These are phyloP conservation scores for Boletus rubroflammeus DNA, from an alignment of 768 basidiomycete genomes.

Conservation along the genomic window DNA sequence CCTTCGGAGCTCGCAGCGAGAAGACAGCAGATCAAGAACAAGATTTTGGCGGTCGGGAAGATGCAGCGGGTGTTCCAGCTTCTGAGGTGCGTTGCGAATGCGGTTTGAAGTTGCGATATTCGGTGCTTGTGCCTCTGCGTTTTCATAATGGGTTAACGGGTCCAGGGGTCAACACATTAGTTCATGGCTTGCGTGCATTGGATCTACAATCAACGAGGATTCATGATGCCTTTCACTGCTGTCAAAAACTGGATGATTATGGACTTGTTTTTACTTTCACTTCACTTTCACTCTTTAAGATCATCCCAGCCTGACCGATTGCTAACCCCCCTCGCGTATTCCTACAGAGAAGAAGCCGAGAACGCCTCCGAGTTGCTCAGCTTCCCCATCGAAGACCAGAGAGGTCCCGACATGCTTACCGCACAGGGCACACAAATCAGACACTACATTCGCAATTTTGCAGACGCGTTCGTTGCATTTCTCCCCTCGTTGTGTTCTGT, in stretches of 20 bases:
- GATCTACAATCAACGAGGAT: background rate
- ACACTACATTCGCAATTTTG: constrained; percentile 65
- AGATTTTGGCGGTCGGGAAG: constrained; percentile 88
- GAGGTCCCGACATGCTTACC: constrained; percentile 53
- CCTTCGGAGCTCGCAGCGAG: constrained; percentile 48
- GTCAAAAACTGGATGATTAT: background rate
- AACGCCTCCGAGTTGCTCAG: constrained; percentile 63
- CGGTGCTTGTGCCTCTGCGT: background rate
- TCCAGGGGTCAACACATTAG: background rate
- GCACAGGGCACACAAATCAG: constrained; percentile 60
- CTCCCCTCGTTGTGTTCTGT: background rate
- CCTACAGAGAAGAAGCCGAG: constrained; percentile 69
- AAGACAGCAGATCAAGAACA: constrained; percentile 82
- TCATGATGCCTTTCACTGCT: background rate
- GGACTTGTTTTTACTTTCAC: background rate
- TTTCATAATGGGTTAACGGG: background rate
- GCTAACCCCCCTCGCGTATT: background rate
- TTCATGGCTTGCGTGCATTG: background rate
- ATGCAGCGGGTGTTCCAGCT: constrained; percentile 91
- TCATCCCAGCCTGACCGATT: background rate
- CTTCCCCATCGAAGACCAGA: constrained; percentile 34
- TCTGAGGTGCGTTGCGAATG: constrained; percentile 59
- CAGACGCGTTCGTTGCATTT: constrained; percentile 59
- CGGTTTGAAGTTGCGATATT: background rate
- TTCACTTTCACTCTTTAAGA: background rate